These are phyloP conservation scores for Penicillium nucicola DNA, from an alignment of 495 filamentous ascomycete species.

Conservation along the genomic window DNA sequence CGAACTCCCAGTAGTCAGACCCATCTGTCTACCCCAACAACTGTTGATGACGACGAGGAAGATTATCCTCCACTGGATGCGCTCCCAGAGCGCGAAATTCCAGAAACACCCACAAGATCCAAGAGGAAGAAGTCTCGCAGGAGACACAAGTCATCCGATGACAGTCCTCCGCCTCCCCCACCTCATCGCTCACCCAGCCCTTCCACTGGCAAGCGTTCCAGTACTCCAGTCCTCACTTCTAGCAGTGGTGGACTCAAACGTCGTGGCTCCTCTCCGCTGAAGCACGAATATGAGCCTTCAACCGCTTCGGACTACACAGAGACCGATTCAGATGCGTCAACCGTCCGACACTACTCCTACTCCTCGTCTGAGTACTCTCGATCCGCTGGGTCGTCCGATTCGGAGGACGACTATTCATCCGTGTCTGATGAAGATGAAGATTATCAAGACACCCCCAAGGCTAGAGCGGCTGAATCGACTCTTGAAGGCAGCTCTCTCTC, in stretches of 20 bases:
- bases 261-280: conserved; percentile 87
- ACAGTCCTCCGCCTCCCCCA: conserved; percentile 48
- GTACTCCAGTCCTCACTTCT: conserved; percentile 48
- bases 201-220: conserved; percentile 46
- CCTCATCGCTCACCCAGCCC: conserved; percentile 49
- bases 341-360: conserved; percentile 46
- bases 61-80: conserved; percentile 32
- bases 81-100: conserved; percentile 15
- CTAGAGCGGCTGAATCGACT: conserved; percentile 25
- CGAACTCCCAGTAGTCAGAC: conserved; percentile 40
- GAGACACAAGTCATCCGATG: conserved; percentile 30
- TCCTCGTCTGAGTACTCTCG: conserved; percentile 43
- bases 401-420: conserved; percentile 53
- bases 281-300: conserved; percentile 96
- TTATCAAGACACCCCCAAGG: conserved; percentile 12
- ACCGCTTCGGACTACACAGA: conserved; percentile 63
- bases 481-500: conserved; percentile 54
- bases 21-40: conserved; percentile 25
- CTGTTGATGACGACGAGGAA: conserved; percentile 28
- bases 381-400: conserved; percentile 34
- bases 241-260: conserved; percentile 50
- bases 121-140: conserved; percentile 29
- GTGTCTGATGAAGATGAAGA: conserved; percentile 55
- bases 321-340: conserved; percentile 47
- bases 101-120: conserved; percentile 35